phyloP scores from a whole-genome alignment of 2,329 filamentous ascomycete genomes.

The Colletotrichum musicola region DNA sequence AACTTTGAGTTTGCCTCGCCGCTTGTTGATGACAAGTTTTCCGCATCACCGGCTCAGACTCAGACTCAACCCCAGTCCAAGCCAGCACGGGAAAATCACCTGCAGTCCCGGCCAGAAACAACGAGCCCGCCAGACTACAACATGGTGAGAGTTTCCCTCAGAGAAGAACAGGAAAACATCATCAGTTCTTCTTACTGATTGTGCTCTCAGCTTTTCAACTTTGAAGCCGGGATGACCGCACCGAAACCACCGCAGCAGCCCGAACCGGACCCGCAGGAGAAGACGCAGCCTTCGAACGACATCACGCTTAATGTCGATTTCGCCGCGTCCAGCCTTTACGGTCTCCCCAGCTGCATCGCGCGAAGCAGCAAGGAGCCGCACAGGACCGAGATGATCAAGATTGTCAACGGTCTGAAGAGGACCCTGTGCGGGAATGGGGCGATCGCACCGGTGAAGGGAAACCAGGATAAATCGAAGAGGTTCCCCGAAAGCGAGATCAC shows the following conservation, averaged over 20 bases:
- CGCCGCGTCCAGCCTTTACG: constrained; percentile 25
- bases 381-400: constrained; percentile 11
- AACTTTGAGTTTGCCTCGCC: constrained; percentile 23
- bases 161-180: not conserved
- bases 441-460: not conserved
- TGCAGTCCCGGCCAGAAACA: not conserved
- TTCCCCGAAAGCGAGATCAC: constrained; percentile 12
- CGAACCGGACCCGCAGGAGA: not conserved
- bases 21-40: not conserved
- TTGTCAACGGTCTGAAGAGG: constrained; percentile 28
- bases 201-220: constrained; percentile 2
- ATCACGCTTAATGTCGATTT: constrained; percentile 8
- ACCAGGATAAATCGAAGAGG: not conserved
- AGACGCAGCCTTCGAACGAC: not conserved
- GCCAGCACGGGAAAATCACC: not conserved
- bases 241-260: not conserved
- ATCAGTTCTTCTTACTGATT: not conserved
- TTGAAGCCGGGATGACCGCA: not conserved
- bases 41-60: constrained; percentile 1
- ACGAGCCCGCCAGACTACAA: constrained; percentile 27
- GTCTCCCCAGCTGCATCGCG: constrained; percentile 11
- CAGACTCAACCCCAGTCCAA: no score
- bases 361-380: constrained; percentile 2
- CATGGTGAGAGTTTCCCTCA: not conserved
- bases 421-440: constrained; percentile 2